These are phyloP conservation scores for Ramularia collo-cygni DNA, from an alignment of 2,329 filamentous ascomycete species.

Conservation along the genomic window DNA sequence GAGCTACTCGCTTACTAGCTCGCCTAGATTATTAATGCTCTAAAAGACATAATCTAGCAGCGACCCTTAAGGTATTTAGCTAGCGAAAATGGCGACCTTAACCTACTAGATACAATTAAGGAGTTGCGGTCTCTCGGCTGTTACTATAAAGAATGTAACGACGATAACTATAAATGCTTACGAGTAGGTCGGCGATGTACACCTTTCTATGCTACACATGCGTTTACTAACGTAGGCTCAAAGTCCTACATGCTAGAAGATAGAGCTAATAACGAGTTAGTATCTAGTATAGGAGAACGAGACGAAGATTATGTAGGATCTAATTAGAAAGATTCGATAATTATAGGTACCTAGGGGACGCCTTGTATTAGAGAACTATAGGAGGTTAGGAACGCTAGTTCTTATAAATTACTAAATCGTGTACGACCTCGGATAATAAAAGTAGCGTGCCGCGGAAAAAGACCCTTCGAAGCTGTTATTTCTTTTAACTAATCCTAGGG, in stretches of 20 bases:
- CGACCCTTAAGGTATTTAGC: not conserved
- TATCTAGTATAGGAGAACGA: not conserved
- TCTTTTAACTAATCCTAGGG: too few relatives aligned
- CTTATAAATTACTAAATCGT: not conserved
- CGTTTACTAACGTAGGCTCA: not conserved
- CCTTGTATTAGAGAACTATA: too few relatives aligned
- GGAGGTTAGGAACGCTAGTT: not conserved
- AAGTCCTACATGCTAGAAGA: not conserved
- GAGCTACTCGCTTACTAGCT: not conserved
- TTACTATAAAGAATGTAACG: not conserved
- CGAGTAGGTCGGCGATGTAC: not conserved
- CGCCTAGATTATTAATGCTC: not conserved
- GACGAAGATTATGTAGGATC: not conserved
- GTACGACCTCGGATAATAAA: not conserved
- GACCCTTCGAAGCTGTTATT: not conserved
- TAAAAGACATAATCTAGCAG: not conserved
- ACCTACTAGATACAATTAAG: not conserved
- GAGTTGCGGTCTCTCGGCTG: not conserved
- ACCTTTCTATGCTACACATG: not conserved
- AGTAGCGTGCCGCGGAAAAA: not conserved
- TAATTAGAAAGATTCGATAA: too few relatives aligned
- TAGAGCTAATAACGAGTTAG: not conserved
- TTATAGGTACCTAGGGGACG: too few relatives aligned
- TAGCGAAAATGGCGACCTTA: not conserved
- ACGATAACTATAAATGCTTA: not conserved